Conservation (phyloP, 78 protist species). For the Speleostelium caveatum region DNA sequence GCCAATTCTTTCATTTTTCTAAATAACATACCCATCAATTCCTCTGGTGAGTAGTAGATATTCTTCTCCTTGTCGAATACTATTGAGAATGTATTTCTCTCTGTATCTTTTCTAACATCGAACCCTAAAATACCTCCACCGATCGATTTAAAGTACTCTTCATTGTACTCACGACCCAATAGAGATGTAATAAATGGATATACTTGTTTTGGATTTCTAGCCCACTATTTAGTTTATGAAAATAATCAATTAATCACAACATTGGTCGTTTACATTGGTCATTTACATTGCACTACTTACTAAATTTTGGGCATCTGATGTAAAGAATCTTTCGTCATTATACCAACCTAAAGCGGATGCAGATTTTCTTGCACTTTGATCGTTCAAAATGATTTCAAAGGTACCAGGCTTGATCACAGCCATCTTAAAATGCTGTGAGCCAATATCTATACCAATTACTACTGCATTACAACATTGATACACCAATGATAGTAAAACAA, state of each 20-base stretch:
- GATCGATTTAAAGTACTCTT: conserved; percentile 18
- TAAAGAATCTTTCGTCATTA: conserved; percentile 82
- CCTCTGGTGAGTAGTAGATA: conserved; percentile 67
- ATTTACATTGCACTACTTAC: conserved; percentile 24
- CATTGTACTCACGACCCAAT: conserved; percentile 27
- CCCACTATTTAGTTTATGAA: conserved; percentile 60
- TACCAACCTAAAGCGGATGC: conserved; percentile 66
- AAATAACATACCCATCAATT: conserved; percentile 64
- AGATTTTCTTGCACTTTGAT: conserved; percentile 87
- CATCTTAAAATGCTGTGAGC: conserved; percentile 83
- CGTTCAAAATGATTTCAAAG: conserved; percentile 85
- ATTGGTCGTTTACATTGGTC: neutral
- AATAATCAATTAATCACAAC: neutral
- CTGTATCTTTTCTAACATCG: conserved; percentile 40
- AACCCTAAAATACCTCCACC: conserved; percentile 57
- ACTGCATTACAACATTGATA: too few species aligned
- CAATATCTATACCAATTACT: conserved; percentile 91
- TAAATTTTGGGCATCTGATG: conserved; percentile 75
- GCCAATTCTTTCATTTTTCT: conserved; percentile 38
- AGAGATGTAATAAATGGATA: conserved; percentile 28
- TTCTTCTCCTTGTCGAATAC: neutral
- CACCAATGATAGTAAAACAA: too few species aligned
- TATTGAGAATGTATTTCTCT: conserved; percentile 53
- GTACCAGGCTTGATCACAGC: conserved; percentile 72
- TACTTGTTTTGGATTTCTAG: conserved; percentile 60